phyloP scores from a whole-genome alignment of 202 grass and related monocot species.

The Alloteropsis angusta region DNA sequence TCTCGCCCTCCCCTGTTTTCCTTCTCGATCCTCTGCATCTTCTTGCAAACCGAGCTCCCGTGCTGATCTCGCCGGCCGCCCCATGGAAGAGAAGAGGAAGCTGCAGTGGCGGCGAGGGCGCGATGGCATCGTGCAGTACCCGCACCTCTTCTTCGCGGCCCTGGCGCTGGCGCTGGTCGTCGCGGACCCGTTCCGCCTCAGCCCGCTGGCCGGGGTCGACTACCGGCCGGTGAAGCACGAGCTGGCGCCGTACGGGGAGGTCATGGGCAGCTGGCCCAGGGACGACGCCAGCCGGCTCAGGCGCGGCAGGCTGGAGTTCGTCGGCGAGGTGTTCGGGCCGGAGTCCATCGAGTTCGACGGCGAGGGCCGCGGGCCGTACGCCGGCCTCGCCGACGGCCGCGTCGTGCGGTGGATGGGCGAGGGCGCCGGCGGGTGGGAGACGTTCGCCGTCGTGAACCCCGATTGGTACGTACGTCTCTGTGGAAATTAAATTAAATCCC shows the following conservation, averaged over 20 bases:
- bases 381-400: slow-evolving; percentile 80
- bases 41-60: neutral
- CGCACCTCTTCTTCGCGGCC: slow-evolving; percentile 55
- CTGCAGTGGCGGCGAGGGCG: slow-evolving; percentile 13
- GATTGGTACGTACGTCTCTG: slow-evolving; percentile 52
- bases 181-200: slow-evolving; percentile 62
- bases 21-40: neutral
- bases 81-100: slow-evolving; percentile 46
- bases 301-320: slow-evolving; percentile 63
- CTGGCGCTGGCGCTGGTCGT: slow-evolving; percentile 50
- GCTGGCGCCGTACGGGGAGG: slow-evolving; percentile 54
- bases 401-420: slow-evolving; percentile 87
- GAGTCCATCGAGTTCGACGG: slow-evolving; percentile 90
- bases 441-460: slow-evolving; percentile 65
- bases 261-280: slow-evolving; percentile 65
- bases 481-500: neutral
- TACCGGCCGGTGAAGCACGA: slow-evolving; percentile 74
- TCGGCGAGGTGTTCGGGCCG: slow-evolving; percentile 67
- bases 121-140: slow-evolving; percentile 43
- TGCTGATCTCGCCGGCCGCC: neutral
- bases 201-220: slow-evolving; percentile 52
- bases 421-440: slow-evolving; percentile 51
- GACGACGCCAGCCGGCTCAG: slow-evolving; percentile 72
- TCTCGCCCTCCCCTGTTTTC: neutral
- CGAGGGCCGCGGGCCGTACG: slow-evolving; percentile 62